Evolutionary conservation across 2,329 filamentous ascomycete species (phyloP).

Genomic region (Pezicula rhizophila): DNA sequence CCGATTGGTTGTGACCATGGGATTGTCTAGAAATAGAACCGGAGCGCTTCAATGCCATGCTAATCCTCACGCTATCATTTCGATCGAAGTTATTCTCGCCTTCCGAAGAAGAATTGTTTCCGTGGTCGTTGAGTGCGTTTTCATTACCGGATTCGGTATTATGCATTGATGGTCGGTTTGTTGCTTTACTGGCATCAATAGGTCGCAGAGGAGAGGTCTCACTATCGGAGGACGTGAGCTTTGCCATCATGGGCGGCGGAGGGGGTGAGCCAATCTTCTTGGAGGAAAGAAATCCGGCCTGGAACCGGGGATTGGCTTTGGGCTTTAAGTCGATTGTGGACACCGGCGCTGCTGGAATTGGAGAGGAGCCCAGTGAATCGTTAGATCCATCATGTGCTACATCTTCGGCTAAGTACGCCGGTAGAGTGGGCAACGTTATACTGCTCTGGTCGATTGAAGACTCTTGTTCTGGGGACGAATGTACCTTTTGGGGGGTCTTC

Average conservation of each 20-base stretch:
- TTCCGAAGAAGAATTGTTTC: conserved; percentile 30
- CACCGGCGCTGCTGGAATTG: conserved; percentile 48
- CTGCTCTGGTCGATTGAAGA: conserved; percentile 44
- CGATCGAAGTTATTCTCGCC: conserved; percentile 23
- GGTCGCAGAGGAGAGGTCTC: conserved; percentile 51
- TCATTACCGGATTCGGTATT: conserved; percentile 23
- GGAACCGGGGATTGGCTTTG: conserved; percentile 68
- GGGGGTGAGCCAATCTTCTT: conserved; percentile 60
- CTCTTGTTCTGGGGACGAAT: conserved; percentile 47
- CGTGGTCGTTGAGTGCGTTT: conserved; percentile 26
- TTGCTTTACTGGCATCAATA: conserved; percentile 42
- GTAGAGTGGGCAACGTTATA: conserved; percentile 40
- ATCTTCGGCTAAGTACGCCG: conserved; percentile 42
- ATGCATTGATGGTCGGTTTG: conserved; percentile 38
- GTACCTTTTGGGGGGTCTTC: conserved; percentile 72
- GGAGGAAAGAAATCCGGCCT: conserved; percentile 72
- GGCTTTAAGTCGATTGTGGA: conserved; percentile 54
- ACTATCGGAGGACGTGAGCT: conserved; percentile 48
- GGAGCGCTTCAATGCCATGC: conserved; percentile 23
- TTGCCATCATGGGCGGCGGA: conserved; percentile 48
- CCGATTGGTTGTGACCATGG: conserved; percentile 16
- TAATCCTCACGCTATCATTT: conserved; percentile 24
- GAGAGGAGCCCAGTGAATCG: conserved; percentile 42
- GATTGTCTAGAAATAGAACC: conserved; percentile 22
- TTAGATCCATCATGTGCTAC: conserved; percentile 22